These are phyloP conservation scores for Striga asiatica DNA, from an alignment of 257 asterid genomes.

Conservation along the genomic window DNA sequence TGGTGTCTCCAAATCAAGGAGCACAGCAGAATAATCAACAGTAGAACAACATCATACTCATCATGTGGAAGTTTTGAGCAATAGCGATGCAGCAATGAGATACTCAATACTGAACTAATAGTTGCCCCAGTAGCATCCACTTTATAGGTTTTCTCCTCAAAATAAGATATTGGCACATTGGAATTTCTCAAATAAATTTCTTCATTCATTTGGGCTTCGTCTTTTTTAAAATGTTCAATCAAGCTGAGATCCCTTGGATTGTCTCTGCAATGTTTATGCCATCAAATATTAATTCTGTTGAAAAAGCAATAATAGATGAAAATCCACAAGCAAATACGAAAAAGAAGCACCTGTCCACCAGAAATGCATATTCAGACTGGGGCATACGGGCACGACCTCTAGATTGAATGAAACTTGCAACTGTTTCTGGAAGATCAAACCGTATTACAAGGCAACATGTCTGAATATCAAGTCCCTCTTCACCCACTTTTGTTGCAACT, in stretches of 20 bases:
- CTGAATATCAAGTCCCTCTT: slow-evolving; percentile 99
- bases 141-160: slow-evolving; percentile 52
- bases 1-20: neutral
- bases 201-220: slow-evolving; percentile 65
- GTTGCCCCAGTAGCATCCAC: slow-evolving; percentile 84
- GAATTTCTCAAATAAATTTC: slow-evolving; percentile 65
- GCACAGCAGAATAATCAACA: slow-evolving; percentile 8
- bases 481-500: slow-evolving; percentile 97
- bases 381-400: slow-evolving; percentile 99
- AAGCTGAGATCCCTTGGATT: slow-evolving; percentile 52
- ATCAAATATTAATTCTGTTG: slow-evolving; percentile 21
- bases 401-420: slow-evolving; percentile 95
- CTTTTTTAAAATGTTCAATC: slow-evolving; percentile 58
- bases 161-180: slow-evolving; percentile 24
- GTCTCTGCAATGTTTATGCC: slow-evolving; percentile 34
- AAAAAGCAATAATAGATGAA: slow-evolving; percentile 12
- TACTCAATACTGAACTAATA: slow-evolving; percentile 59
- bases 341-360: slow-evolving; percentile 71
- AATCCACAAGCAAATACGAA: slow-evolving; percentile 17
- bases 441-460: slow-evolving; percentile 99
- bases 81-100: slow-evolving; percentile 77
- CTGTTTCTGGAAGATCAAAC: slow-evolving; percentile 97
- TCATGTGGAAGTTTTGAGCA: slow-evolving; percentile 93
- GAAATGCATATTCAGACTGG: slow-evolving; percentile 83
- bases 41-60: slow-evolving; percentile 49